Evolutionary conservation across 2,329 filamentous ascomycete genomes (phyloP).

Genomic region (Sporothrix protearum): DNA sequence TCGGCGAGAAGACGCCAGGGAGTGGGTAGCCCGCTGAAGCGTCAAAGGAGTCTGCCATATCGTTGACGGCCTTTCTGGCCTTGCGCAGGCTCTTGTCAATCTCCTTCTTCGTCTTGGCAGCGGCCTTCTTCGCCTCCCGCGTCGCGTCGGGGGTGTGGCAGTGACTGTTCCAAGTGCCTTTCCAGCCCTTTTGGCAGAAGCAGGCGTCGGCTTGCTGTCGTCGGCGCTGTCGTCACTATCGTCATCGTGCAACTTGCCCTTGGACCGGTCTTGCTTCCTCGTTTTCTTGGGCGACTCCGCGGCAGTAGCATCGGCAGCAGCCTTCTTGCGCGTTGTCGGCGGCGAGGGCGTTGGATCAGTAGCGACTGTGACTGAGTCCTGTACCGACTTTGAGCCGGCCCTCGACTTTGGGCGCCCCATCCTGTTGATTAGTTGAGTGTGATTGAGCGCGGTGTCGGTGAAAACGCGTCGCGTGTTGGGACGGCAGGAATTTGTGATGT

Average conservation of each 20-base stretch:
- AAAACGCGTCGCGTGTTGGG: neutral
- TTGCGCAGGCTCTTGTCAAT: neutral
- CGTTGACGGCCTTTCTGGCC: constrained; percentile 1
- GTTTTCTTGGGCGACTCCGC: neutral
- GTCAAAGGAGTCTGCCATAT: neutral
- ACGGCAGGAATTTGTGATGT: neutral
- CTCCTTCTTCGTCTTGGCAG: neutral
- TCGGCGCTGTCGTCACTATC: neutral
- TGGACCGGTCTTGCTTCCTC: neutral
- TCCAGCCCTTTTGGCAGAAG: neutral
- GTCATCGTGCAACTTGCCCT: neutral
- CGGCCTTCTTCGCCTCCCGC: neutral
- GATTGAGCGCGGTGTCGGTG: neutral
- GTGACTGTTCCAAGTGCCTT: neutral
- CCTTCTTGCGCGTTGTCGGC: constrained; percentile 14
- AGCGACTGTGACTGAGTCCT: constrained; percentile 9
- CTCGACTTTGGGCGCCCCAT: constrained; percentile 7
- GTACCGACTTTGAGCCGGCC: neutral
- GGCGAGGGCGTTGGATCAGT: constrained; percentile 13
- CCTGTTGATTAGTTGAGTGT: too few relatives aligned
- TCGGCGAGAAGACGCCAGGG: constrained; percentile 22
- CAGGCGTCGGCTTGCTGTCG: neutral
- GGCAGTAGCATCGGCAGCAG: neutral
- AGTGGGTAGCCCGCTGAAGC: neutral
- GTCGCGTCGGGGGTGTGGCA: neutral